phyloP scores from a whole-genome alignment of 805 yeast species.

The Yarrowia hollandica region DNA sequence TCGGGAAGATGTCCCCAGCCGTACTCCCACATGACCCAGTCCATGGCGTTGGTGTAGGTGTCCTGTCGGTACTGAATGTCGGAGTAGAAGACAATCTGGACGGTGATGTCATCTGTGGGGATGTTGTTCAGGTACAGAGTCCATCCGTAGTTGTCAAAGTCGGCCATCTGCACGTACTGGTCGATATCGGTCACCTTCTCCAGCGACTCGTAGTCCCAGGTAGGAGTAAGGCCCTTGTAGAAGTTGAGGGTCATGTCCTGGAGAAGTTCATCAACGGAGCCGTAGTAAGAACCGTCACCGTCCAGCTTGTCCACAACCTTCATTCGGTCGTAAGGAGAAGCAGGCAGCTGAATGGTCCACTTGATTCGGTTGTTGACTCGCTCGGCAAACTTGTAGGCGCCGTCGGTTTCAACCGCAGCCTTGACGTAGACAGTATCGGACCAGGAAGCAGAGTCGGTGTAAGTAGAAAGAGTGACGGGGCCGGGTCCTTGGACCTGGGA shows the following conservation, averaged over 20 bases:
- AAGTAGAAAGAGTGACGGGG: background rate
- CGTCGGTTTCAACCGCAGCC: background rate
- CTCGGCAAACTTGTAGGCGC: slow-evolving; percentile 8
- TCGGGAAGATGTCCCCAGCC: slow-evolving; percentile 6
- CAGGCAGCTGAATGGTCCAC: slow-evolving; percentile 17
- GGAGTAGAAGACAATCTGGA: background rate
- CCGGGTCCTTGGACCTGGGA: background rate
- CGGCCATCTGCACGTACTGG: background rate
- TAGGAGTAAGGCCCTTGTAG: slow-evolving; percentile 12
- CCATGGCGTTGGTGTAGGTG: background rate
- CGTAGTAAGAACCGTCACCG: background rate
- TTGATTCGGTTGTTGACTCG: slow-evolving; percentile 12
- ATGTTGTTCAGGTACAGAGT: background rate
- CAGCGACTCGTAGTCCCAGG: background rate
- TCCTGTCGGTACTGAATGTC: background rate
- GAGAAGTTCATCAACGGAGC: background rate
- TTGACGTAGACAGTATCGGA: slow-evolving; percentile 1
- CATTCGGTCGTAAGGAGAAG: slow-evolving; percentile 14
- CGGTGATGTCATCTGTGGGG: background rate
- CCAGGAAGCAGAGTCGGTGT: background rate
- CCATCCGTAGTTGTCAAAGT: slow-evolving; percentile 1
- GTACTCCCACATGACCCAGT: slow-evolving; percentile 4
- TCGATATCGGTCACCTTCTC: background rate
- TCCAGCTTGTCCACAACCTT: background rate
- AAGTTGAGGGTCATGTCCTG: background rate